phyloP scores from a whole-genome alignment of 345 rosid species.

The Salix caprea region DNA sequence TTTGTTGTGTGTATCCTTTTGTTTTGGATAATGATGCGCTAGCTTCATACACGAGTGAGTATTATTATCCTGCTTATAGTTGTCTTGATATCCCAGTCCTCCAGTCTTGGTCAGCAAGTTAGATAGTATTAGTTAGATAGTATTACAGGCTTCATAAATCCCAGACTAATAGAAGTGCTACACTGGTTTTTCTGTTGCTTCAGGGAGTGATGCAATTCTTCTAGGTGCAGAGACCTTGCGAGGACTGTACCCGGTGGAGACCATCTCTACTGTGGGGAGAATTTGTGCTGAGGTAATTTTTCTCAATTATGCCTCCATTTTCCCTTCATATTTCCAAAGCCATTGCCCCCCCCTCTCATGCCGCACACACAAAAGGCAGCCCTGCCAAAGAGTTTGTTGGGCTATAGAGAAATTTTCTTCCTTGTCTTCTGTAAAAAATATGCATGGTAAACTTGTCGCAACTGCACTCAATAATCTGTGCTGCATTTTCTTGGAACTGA shows the following conservation, averaged over 20 bases:
- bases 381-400: not conserved
- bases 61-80: not conserved
- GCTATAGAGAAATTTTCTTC: no score
- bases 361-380: not conserved
- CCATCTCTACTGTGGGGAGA: conserved; percentile 72
- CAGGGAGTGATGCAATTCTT: conserved; percentile 92
- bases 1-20: not conserved
- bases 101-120: not conserved
- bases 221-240: conserved; percentile 96
- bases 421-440: not conserved
- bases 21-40: not conserved
- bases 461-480: not conserved
- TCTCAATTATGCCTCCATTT: not conserved
- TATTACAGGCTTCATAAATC: not conserved
- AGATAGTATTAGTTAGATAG: not conserved
- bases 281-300: conserved; percentile 79
- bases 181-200: conserved; percentile 6
- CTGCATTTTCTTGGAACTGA: not conserved
- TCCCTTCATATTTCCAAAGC: not conserved
- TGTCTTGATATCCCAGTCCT: not conserved
- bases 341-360: not conserved
- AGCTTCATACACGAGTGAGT: not conserved
- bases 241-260: conserved; percentile 90
- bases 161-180: not conserved
- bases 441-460: not conserved